Conservation (phyloP, 192 early-diverging fungal species). For the Linderina pennispora region DNA sequence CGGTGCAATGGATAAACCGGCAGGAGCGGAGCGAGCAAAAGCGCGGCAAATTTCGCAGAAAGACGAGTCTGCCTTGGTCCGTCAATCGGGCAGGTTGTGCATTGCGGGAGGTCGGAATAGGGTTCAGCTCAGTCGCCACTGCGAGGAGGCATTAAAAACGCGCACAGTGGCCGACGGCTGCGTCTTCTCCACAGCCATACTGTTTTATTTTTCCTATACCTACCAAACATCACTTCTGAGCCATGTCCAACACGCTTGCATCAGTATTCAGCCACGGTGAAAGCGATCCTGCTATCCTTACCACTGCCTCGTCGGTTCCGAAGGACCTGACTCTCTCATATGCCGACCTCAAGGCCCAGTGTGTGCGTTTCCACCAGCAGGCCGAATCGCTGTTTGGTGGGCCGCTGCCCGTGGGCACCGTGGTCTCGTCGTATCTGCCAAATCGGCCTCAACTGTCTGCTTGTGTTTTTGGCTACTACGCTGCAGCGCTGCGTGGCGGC, state of each 20-base stretch:
- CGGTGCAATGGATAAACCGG: too few species aligned
- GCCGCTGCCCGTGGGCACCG: conserved; percentile 27
- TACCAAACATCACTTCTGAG: neutral
- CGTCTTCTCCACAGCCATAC: too few species aligned
- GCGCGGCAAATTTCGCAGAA: too few species aligned
- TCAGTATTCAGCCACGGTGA: conserved; percentile 23
- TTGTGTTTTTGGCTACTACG: conserved; percentile 61
- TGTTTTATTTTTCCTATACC: neutral
- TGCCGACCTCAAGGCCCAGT: conserved; percentile 35
- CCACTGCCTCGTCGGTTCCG: conserved; percentile 38
- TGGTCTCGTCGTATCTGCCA: conserved; percentile 54
- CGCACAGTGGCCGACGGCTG: too few species aligned
- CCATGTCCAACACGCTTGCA: conserved; percentile 34
- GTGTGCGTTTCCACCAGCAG: conserved; percentile 33
- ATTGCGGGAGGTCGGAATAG: too few species aligned
- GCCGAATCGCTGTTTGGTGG: conserved; percentile 16
- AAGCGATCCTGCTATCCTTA: conserved; percentile 25
- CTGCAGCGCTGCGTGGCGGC: conserved; percentile 58
- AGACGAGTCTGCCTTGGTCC: too few species aligned
- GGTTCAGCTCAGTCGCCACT: too few species aligned
- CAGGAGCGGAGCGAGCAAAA: too few species aligned
- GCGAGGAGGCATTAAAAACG: too few species aligned
- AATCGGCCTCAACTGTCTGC: conserved; percentile 63
- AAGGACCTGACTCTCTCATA: conserved; percentile 26
- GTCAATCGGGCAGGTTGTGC: too few species aligned